phyloP scores from a whole-genome alignment of 176 grass and related monocot species.

The Oryza meyeriana region DNA sequence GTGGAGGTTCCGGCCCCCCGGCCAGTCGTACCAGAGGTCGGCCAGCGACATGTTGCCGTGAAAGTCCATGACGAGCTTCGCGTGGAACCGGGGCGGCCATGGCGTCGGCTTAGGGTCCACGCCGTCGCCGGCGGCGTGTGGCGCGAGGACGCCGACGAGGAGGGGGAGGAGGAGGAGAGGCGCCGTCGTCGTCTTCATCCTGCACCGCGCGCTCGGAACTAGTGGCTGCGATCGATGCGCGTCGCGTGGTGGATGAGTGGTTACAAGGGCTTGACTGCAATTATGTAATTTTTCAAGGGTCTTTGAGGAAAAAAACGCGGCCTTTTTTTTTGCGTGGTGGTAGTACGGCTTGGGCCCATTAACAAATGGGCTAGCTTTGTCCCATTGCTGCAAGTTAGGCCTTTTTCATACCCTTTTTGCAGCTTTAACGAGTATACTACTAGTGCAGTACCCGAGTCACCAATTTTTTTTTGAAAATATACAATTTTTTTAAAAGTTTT shows the following conservation, averaged over 20 bases:
- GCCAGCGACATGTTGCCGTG: slow-evolving; percentile 52
- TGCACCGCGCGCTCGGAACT: not conserved
- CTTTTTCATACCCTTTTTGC: too few relatives aligned
- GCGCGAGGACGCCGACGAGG: not conserved
- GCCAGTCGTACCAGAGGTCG: slow-evolving; percentile 85
- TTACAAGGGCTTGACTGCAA: not conserved
- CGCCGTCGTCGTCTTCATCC: not conserved
- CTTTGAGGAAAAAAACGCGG: not conserved
- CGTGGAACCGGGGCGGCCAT: slow-evolving; percentile 72
- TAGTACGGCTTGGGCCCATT: not conserved
- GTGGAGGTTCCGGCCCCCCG: slow-evolving; percentile 68
- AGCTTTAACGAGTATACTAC: not conserved
- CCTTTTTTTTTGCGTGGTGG: not conserved
- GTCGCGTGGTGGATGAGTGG: not conserved
- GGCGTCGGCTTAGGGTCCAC: slow-evolving; percentile 16
- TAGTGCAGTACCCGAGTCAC: too few relatives aligned
- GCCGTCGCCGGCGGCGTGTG: not conserved
- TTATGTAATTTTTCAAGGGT: not conserved
- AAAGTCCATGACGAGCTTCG: slow-evolving; percentile 41
- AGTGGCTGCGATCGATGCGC: not conserved
- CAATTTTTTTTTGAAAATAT: too few relatives aligned
- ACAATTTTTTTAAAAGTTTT: too few relatives aligned
- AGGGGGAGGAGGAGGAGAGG: not conserved
- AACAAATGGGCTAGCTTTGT: not conserved
- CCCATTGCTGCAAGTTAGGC: not conserved